Conservation (phyloP, 2,329 filamentous ascomycete species). For the Penicillium sp. region DNA sequence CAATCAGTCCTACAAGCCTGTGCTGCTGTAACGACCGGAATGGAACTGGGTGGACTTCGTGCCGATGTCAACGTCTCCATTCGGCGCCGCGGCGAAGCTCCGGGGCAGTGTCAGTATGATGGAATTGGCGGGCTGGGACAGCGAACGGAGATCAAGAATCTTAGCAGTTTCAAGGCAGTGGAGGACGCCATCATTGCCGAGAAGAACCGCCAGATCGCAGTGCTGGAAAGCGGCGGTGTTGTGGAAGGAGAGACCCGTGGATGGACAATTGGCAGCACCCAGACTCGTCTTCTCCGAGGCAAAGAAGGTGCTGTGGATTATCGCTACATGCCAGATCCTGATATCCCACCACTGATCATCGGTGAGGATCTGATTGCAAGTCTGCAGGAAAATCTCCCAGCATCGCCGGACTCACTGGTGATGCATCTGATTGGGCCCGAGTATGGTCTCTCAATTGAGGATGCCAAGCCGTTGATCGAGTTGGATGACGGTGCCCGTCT, state of each 20-base stretch:
- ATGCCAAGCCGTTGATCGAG: conserved; percentile 74
- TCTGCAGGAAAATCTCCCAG: conserved; percentile 62
- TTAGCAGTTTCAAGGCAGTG: conserved; percentile 90
- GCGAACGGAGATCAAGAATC: conserved; percentile 94
- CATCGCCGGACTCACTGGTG: conserved; percentile 69
- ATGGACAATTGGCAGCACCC: conserved; percentile 80
- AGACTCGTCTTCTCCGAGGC: conserved; percentile 76
- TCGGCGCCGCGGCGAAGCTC: conserved; percentile 54
- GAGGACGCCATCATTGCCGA: conserved; percentile 93
- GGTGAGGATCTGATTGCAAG: conserved; percentile 65
- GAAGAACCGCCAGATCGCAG: conserved; percentile 77
- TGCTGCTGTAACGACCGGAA: conserved; percentile 82
- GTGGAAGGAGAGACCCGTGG: conserved; percentile 87
- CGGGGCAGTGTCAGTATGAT: conserved; percentile 50
- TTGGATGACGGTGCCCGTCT: conserved; percentile 75
- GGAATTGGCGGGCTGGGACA: conserved; percentile 69
- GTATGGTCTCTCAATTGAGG: conserved; percentile 74
- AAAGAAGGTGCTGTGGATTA: conserved; percentile 99
- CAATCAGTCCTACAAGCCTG: conserved; percentile 75
- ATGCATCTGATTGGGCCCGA: conserved; percentile 55
- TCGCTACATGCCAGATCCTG: conserved; percentile 96
- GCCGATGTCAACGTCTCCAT: conserved; percentile 97
- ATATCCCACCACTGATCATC: conserved; percentile 76
- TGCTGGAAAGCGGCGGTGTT: conserved; percentile 70
- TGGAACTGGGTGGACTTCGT: conserved; percentile 87